Base-by-base conservation (phyloP, 139 green algal genomes). In the Micromonas pusilla region DNA sequence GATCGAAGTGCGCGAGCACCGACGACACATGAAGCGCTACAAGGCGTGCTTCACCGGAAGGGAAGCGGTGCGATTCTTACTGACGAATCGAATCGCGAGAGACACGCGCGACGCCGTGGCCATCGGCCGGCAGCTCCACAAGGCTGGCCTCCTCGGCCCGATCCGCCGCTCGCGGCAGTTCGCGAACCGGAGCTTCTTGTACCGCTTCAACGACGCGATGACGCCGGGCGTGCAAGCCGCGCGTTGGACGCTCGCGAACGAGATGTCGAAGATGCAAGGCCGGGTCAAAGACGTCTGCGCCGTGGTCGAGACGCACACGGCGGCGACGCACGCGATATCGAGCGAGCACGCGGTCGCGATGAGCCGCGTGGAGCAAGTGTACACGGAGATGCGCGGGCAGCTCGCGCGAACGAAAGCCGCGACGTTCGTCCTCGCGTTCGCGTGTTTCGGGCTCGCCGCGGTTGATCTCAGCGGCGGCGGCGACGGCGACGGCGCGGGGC, bases 31-130 rank as follows among this genome's bases (percentile, higher is more conserved):
- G 0, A 64, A n/a, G 53, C 9, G 62, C 0, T 33, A 75, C 30
- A 60, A 62, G 3, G 53, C 52, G 28, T 75, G 68, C 37, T 75
- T 75, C 68, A 75, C 68, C 2, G 68, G 68, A 1, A 1, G 68
- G 1, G 26, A 38, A 13, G 68, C 68, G 36, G 68, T 75, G 68
- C 68, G 62, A 33, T 75, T 16, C 19, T 62, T 75, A 36, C 23
- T 75, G 37, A n/a, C 68, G 37, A 36, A 38, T 20, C 19, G 30
- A 1, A 34, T 63, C 2, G 5, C 20, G 36, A 75, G 37, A 1
- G 26, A 60, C 37, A 20, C 13, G 4, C 1, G 62, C 20, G 68
- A 75, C 20, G 37, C 37, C 20, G 68, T 75, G 36, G 37, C 26
- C 19, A 33, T 62, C 0, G 68, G 68, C 1, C 52, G 32, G 2